A percentile compares a stretch with the other conserved stretches of the same genome.
Conservation (phyloP, 768 basidiomycete species). For the Suillus plorans region DNA sequence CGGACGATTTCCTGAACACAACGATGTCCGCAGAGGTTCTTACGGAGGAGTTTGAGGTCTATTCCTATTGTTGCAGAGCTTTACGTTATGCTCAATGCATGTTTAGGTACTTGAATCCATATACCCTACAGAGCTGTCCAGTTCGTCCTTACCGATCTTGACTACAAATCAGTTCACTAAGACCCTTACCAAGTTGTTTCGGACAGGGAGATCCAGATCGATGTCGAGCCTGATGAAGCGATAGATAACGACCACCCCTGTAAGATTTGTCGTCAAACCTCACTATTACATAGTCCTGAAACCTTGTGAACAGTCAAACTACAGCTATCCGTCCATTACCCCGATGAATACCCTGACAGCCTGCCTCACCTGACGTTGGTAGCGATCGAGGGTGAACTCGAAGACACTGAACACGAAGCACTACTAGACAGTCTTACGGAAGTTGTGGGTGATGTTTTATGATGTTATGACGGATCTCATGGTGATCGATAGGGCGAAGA, state of each 20-base stretch:
- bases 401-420: slow-evolving; percentile 52
- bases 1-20: slow-evolving; percentile 11
- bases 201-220: slow-evolving; percentile 78
- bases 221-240: slow-evolving; percentile 83
- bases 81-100: slow-evolving; percentile 13
- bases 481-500: slow-evolving; percentile 62
- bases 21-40: slow-evolving; percentile 67
- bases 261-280: slow-evolving; percentile 32
- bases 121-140: slow-evolving; percentile 89
- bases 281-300: slow-evolving; percentile 6
- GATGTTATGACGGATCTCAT: not conserved
- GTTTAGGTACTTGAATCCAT: slow-evolving; percentile 91
- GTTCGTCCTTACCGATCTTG: slow-evolving; percentile 56
- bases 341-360: slow-evolving; percentile 80
- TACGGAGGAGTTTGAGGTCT: slow-evolving; percentile 89
- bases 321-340: slow-evolving; percentile 72
- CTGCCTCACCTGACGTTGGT: slow-evolving; percentile 74
- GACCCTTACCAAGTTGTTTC: slow-evolving; percentile 72
- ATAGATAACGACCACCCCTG: slow-evolving; percentile 58
- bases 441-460: slow-evolving; percentile 43
- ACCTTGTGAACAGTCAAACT: slow-evolving; percentile 62
- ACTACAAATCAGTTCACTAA: slow-evolving; percentile 41
- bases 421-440: slow-evolving; percentile 58
- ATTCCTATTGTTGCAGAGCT: slow-evolving; percentile 10
- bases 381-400: slow-evolving; percentile 60